Evolutionary conservation across 23 red algal genomes (phyloP).

Genomic region (Gracilaria domingensis): DNA sequence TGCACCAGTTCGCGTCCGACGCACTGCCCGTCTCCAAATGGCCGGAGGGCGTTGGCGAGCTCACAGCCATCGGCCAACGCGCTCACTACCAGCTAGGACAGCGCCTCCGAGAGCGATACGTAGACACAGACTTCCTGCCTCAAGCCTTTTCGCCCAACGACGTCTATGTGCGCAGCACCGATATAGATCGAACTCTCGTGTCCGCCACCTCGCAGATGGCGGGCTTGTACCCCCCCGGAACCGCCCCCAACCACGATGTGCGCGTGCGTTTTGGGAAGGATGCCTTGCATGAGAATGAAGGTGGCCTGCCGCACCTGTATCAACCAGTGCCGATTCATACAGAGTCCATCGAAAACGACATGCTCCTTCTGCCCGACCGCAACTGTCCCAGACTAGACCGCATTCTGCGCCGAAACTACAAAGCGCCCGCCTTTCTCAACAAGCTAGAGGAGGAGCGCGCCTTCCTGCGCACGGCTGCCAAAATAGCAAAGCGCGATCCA

Average conservation of each 20-base stretch:
- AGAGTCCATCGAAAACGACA: conserved; percentile 54
- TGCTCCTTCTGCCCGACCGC: conserved; percentile 70
- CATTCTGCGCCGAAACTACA: conserved; percentile 5
- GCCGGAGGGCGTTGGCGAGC: conserved; percentile 87
- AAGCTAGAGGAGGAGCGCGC: background rate
- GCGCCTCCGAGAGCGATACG: conserved; percentile 75
- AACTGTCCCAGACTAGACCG: conserved; percentile 67
- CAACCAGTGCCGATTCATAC: conserved; percentile 93
- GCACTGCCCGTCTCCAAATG: conserved; percentile 77
- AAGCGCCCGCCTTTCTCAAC: conserved; percentile 14
- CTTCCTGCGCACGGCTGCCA: conserved; percentile 48
- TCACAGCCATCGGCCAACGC: conserved; percentile 78
- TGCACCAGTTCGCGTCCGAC: conserved; percentile 82
- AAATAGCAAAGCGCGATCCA: conserved; percentile 20
- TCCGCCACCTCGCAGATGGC: conserved; percentile 81
- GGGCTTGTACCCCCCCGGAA: conserved; percentile 78
- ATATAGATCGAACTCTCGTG: conserved; percentile 92
- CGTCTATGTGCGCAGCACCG: conserved; percentile 85
- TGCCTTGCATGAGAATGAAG: conserved; percentile 17
- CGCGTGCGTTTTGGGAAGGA: conserved; percentile 39
- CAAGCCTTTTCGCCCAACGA: conserved; percentile 47
- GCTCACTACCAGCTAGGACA: conserved; percentile 86
- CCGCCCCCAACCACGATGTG: conserved; percentile 33
- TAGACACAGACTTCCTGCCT: conserved; percentile 78
- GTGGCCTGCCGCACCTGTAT: conserved; percentile 61